Conservation (phyloP, 176 grass and related monocot species). For the Rhynchospora pubera region DNA sequence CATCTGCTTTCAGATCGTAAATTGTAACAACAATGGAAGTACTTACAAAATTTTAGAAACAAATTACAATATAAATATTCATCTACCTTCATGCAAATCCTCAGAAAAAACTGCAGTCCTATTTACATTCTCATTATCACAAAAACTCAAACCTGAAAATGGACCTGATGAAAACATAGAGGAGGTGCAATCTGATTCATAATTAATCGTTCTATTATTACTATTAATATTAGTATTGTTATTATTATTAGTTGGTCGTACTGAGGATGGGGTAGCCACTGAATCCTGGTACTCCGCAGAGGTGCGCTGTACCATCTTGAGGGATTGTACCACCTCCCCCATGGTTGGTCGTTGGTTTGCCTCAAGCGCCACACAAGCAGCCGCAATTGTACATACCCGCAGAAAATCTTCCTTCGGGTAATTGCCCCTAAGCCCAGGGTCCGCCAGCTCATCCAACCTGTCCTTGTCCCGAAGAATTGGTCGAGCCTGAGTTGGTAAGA, state of each 20-base stretch:
- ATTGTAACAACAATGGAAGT: neutral
- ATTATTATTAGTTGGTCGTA: constrained; percentile 28
- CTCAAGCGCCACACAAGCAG: constrained; percentile 89
- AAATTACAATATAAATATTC: constrained; percentile 16
- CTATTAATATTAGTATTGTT: constrained; percentile 10
- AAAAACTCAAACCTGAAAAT: constrained; percentile 88
- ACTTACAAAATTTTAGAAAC: neutral
- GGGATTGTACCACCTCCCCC: constrained; percentile 98
- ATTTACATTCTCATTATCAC: constrained; percentile 67
- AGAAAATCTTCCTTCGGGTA: constrained; percentile 92
- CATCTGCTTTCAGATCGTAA: neutral
- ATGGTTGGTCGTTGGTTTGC: constrained; percentile 93
- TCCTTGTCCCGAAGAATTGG: constrained; percentile 88
- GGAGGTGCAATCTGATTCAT: constrained; percentile 90
- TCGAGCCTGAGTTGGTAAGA: constrained; percentile 42
- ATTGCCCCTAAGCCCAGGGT: constrained; percentile 52
- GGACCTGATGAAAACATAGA: constrained; percentile 98
- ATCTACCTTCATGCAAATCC: constrained; percentile 96
- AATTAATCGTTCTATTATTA: constrained; percentile 32
- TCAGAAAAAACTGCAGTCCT: constrained; percentile 73
- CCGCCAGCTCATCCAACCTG: constrained; percentile 75
- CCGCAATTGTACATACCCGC: constrained; percentile 85
- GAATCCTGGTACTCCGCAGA: constrained; percentile 60
- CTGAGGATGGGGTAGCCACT: constrained; percentile 38
- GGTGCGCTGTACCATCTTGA: constrained; percentile 92